Evolutionary conservation across 2,329 filamentous ascomycete genomes (phyloP), one percentile per base, ranked within the genome.

Genomic region (Anthostomella pinea): DNA sequence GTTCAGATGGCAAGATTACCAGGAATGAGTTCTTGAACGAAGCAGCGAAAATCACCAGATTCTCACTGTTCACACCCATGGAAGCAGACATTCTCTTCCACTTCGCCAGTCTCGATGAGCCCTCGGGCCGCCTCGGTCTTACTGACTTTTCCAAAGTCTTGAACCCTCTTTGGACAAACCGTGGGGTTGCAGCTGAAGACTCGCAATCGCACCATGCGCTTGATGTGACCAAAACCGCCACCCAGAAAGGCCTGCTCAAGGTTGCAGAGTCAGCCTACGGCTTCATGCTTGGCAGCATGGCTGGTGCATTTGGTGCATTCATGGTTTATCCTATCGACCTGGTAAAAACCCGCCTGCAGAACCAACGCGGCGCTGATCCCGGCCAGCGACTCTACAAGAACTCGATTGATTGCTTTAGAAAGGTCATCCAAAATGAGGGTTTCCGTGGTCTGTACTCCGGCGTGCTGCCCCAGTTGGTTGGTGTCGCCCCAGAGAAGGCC

Each of bases 271-370:
- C 90, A 1, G 78, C 73, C 2, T 94, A 96, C 65, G 90, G 95
- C 72, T 98, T 98, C 60, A 81, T 71, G 3, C 79, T 98, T 6
- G 93, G 93, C 41, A 89, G 86, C 60, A 52, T 95, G 51, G 93
- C 93, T 6, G 93, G 93, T 66, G 93, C 93, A 8, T 98, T 98
- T 60, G 93, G 93, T 62, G 93, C 93, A 9, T 97, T 98, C 63
- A 96, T 98, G 88, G 93, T 98, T 35, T 98, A 98, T 63, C 93
- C 93, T 16, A 97, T 98, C 59, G 93, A 98, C 69, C 70, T 98
- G 44, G 93, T 98, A 64, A 98, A 98, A 78, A 98, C 93, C 2
- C 83, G 93, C 43, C 86, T 98, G 82, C 93, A 98, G 67, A 98
- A 98, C 70, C 93, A 98, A 72, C 81, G 93, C 50, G 81, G 80